These are phyloP conservation scores for Pisolithus orientalis DNA, from an alignment of 768 basidiomycete genomes.

Conservation along the genomic window DNA sequence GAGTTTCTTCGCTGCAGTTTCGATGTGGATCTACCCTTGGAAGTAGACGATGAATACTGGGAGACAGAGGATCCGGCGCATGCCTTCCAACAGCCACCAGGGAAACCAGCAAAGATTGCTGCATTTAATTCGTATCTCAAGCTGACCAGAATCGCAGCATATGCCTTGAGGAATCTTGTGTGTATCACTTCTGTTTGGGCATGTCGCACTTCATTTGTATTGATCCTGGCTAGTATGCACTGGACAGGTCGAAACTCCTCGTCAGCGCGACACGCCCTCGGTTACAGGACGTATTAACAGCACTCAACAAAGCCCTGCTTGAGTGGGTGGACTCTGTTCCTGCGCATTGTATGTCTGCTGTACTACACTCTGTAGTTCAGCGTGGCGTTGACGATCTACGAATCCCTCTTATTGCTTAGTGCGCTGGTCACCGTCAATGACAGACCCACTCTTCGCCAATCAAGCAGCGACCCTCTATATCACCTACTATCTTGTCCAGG, in stretches of 20 bases:
- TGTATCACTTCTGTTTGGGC: slow-evolving; percentile 15
- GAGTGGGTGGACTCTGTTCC: slow-evolving; percentile 71
- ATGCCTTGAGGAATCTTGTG: slow-evolving; percentile 64
- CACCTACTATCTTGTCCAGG: slow-evolving; percentile 55
- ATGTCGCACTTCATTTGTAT: not conserved
- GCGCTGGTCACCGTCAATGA: slow-evolving; percentile 49
- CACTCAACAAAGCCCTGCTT: slow-evolving; percentile 63
- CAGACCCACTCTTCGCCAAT: slow-evolving; percentile 41
- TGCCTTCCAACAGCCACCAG: slow-evolving; percentile 64
- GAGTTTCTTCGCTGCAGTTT: slow-evolving; percentile 45
- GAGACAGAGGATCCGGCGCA: slow-evolving; percentile 39
- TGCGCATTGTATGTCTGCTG: slow-evolving; percentile 46
- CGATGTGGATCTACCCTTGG: slow-evolving; percentile 74
- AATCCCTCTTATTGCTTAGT: slow-evolving; percentile 30
- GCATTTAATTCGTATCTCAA: slow-evolving; percentile 62
- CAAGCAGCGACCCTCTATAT: slow-evolving; percentile 54
- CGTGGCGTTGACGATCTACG: not conserved
- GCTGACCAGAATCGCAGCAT: slow-evolving; percentile 64
- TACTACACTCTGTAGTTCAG: not conserved
- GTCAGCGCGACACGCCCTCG: slow-evolving; percentile 45
- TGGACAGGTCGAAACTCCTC: slow-evolving; percentile 57
- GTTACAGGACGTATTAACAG: slow-evolving; percentile 56
- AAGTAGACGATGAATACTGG: slow-evolving; percentile 84
- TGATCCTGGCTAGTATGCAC: slow-evolving; percentile 49
- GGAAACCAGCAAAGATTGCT: slow-evolving; percentile 49